Conservation (phyloP, 2,329 filamentous ascomycete species). For the Emergomyces pasteurianus region DNA sequence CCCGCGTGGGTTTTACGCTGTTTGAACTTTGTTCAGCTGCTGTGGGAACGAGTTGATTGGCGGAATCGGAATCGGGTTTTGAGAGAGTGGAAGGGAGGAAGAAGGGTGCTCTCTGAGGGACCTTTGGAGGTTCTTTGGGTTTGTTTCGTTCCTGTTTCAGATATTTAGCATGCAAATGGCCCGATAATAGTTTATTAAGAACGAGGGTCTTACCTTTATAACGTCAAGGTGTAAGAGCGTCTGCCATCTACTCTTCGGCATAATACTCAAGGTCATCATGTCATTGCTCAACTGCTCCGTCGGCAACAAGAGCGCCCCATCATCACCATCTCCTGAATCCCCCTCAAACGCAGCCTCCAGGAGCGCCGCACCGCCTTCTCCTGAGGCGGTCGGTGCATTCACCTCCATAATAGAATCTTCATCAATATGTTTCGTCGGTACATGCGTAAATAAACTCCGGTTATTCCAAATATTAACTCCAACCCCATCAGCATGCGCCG, state of each 20-base stretch:
- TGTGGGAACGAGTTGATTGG: constrained; percentile 14
- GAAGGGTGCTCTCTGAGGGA: constrained; percentile 88
- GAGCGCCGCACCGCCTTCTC: constrained; percentile 64
- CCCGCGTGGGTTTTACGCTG: constrained; percentile 24
- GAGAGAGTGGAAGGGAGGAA: constrained; percentile 54
- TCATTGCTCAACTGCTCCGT: constrained; percentile 70
- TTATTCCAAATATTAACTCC: constrained; percentile 97
- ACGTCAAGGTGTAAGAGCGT: constrained; percentile 83
- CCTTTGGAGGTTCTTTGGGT: constrained; percentile 80
- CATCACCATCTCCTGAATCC: constrained; percentile 33
- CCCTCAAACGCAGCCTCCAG: constrained; percentile 65
- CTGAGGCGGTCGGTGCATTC: constrained; percentile 61
- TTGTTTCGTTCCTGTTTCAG: constrained; percentile 68
- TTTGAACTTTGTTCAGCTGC: constrained; percentile 14
- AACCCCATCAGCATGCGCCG: constrained; percentile 66
- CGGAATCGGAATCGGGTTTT: constrained; percentile 15
- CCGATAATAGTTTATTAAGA: neutral
- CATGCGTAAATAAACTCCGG: constrained; percentile 76
- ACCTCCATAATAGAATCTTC: constrained; percentile 60
- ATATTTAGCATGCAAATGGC: constrained; percentile 8
- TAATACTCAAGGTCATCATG: constrained; percentile 77
- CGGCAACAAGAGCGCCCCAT: constrained; percentile 42
- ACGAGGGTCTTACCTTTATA: constrained; percentile 44
- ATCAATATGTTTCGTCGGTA: constrained; percentile 73
- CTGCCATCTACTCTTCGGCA: constrained; percentile 88